Percentiles rank a stretch among this genome's conserved stretches.
phyloP scores from a whole-genome alignment of 441 rosid genomes.

The Pelargonium australe region DNA sequence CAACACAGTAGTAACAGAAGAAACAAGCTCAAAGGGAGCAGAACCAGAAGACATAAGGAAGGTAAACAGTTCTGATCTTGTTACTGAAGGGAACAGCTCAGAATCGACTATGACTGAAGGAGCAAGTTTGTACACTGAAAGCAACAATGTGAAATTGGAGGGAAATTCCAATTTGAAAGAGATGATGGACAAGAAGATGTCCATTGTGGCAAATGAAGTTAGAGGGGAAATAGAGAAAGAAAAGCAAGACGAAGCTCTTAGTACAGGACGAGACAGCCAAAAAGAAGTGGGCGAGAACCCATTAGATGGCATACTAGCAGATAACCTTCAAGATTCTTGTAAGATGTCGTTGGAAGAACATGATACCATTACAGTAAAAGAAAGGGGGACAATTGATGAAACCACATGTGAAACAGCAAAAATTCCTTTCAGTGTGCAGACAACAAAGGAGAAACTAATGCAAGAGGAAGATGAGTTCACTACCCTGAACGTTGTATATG shows the following conservation, averaged over 20 bases:
- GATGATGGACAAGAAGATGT: slow-evolving; percentile 14
- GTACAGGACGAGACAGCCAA: slow-evolving; percentile 17
- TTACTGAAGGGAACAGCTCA: slow-evolving; percentile 21
- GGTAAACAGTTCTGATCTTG: slow-evolving; percentile 14
- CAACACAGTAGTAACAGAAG: slow-evolving; percentile 18
- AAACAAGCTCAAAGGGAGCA: slow-evolving; percentile 14
- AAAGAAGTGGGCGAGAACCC: slow-evolving; percentile 11
- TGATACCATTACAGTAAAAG: slow-evolving; percentile 17
- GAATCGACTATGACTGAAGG: slow-evolving; percentile 15
- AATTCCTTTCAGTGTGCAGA: slow-evolving; percentile 12
- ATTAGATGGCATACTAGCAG: slow-evolving; percentile 15
- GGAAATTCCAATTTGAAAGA: slow-evolving; percentile 17
- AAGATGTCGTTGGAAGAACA: slow-evolving; percentile 19
- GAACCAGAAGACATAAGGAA: slow-evolving; percentile 25
- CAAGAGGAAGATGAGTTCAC: slow-evolving; percentile 16
- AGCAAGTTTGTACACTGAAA: slow-evolving; percentile 3
- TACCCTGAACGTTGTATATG: slow-evolving; percentile 18
- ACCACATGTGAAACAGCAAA: slow-evolving; percentile 18
- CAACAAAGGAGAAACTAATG: slow-evolving; percentile 3
- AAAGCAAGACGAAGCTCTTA: slow-evolving; percentile 18
- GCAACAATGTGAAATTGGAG: slow-evolving; percentile 16
- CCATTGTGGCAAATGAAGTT: slow-evolving; percentile 17
- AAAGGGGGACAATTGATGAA: slow-evolving; percentile 16
- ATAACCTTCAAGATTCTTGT: slow-evolving; percentile 17
- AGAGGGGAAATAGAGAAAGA: slow-evolving; percentile 12